Evolutionary conservation across 164 flowering plant species (phyloP), one percentile per base, ranked within the genome.

Genomic region (Umbellularia californica): DNA sequence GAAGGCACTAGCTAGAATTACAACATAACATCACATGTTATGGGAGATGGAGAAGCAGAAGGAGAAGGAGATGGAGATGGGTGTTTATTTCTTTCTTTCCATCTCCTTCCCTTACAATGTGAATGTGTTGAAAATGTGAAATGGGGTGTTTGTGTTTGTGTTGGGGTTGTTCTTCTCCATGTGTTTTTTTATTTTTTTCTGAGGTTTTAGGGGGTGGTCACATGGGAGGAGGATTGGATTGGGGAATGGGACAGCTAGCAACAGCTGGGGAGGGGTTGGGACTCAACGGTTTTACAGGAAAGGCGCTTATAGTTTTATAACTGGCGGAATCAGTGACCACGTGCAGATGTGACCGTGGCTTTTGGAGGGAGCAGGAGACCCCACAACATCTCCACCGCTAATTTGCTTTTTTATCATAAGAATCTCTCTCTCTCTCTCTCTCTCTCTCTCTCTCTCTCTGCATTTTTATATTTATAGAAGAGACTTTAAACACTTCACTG

Each of bases 301-400:
- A 82, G 85, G 81, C 80, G 80, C 72, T 72, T 3, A n/a, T 78
- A 68, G 84, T 84, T 84, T 79, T 83, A 79, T 85, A 81, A 85
- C 83, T 75, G 85, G 84, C 64, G 85, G 91, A 86, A 89, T 87
- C 92, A 83, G 86, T 77, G 73, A 86, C 91, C 95, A 91, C 93
- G 92, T 90, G 95, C 69, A 28, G 69, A 66, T 66, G 69, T 66
- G 50, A 66, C 69, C 69, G 69, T 15, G 47, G 69, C 69, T 66
- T 64, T 66, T 28, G 69, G 35, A 50, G 41, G 47, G 20, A 55
- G n/a, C n/a, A 14, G 60, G n/a, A 3, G 60, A 55, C 17, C 60
- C 17, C 15, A 55, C 20, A 3, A 15, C 60, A 55, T 55, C 60
- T 20, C 60, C 60, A 55, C 60, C 60, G n/a, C 60, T 14, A 41